These are phyloP conservation scores for Trematosphaeria pertusa DNA, from an alignment of 2,329 filamentous ascomycete genomes.

Conservation along the genomic window DNA sequence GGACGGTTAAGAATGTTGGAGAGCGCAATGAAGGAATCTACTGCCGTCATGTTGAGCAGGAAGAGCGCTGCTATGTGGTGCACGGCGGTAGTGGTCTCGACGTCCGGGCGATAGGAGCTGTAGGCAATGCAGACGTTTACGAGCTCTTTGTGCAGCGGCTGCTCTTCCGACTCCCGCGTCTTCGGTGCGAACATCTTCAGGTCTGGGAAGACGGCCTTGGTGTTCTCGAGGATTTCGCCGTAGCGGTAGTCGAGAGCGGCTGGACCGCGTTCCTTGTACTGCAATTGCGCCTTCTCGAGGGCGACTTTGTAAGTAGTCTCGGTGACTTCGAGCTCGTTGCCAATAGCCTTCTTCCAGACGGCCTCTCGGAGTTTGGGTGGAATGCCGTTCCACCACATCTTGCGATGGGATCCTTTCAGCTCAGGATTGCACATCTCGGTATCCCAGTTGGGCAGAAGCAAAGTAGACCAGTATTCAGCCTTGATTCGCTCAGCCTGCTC, in stretches of 20 bases:
- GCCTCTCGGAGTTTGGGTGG: conserved; percentile 72
- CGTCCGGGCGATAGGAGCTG: conserved; percentile 80
- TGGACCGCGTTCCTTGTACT: conserved; percentile 62
- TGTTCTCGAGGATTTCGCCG: conserved; percentile 57
- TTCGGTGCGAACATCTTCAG: conserved; percentile 72
- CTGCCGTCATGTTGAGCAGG: conserved; percentile 72
- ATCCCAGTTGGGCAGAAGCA: conserved; percentile 79
- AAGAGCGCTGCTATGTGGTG: conserved; percentile 77
- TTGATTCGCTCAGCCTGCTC: conserved; percentile 59
- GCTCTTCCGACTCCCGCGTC: conserved; percentile 50
- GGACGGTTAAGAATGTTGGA: conserved; percentile 81
- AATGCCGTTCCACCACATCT: conserved; percentile 84
- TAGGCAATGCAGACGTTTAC: conserved; percentile 80
- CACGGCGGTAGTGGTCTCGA: conserved; percentile 77
- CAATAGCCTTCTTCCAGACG: conserved; percentile 75
- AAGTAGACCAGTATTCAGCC: conserved; percentile 73
- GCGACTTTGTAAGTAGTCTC: conserved; percentile 74
- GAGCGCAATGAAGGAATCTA: conserved; percentile 72
- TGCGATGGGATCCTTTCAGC: conserved; percentile 54
- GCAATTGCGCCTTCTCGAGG: conserved; percentile 68
- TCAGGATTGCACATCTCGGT: conserved; percentile 62
- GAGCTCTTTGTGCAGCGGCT: conserved; percentile 71
- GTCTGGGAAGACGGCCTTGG: conserved; percentile 72
- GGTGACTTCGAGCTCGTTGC: conserved; percentile 74
- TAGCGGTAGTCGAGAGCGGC: conserved; percentile 36